Conservation (phyloP, 257 asterid species). For the Ilex aquifolium region DNA sequence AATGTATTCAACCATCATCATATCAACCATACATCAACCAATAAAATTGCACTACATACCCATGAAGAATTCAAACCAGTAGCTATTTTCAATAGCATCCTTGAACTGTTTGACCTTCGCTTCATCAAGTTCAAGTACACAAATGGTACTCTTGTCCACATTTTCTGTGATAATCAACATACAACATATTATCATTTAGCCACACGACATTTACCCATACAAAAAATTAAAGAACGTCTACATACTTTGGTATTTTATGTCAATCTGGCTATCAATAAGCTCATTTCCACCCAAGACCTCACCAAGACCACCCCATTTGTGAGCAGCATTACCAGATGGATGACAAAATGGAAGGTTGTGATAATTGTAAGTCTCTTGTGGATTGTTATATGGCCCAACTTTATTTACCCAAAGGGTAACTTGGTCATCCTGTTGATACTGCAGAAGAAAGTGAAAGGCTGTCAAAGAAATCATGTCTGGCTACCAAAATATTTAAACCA, state of each 20-base stretch:
- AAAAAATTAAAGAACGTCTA: conserved; percentile 6
- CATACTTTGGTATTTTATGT: conserved; percentile 76
- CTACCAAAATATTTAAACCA: not conserved
- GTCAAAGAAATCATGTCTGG: conserved; percentile 16
- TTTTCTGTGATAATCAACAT: conserved; percentile 43
- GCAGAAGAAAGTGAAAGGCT: conserved; percentile 25
- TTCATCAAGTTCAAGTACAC: conserved; percentile 48
- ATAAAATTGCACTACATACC: conserved; percentile 30
- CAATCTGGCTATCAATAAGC: conserved; percentile 86
- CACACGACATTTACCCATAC: conserved; percentile 1
- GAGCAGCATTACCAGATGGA: conserved; percentile 59
- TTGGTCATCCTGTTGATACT: conserved; percentile 70
- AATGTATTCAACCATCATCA: not conserved
- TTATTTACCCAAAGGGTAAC: conserved; percentile 93
- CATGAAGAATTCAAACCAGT: conserved; percentile 61
- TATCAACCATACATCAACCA: not conserved
- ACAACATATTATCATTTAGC: conserved; percentile 4
- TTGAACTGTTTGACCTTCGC: conserved; percentile 54
- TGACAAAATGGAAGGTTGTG: conserved; percentile 91
- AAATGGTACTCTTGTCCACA: conserved; percentile 40
- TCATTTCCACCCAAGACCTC: conserved; percentile 99
- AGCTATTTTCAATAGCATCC: conserved; percentile 50
- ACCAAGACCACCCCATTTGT: conserved; percentile 99
- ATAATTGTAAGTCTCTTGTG: conserved; percentile 96
- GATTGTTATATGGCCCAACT: conserved; percentile 96